A percentile compares a stretch with the other conserved stretches of the same genome.
These are phyloP conservation scores for Saprolegnia parasitica DNA, from an alignment of 352 stramenopile species.

Conservation along the genomic window DNA sequence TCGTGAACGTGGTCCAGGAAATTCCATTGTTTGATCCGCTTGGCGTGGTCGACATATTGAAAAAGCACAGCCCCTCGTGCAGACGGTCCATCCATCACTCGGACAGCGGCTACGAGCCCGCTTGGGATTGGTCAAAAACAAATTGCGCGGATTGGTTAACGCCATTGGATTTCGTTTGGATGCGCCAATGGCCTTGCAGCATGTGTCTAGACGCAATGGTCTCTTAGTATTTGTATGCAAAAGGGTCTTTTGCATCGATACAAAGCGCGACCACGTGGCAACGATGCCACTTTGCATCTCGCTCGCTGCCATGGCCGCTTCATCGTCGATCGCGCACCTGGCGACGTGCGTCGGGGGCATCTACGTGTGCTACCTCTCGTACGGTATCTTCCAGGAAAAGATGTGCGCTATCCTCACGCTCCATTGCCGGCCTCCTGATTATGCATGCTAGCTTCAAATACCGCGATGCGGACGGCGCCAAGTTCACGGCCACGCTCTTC, in stretches of 20 bases:
- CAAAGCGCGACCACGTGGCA: not conserved
- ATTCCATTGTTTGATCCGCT: not conserved
- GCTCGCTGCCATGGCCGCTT: not conserved
- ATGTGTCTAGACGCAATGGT: not conserved
- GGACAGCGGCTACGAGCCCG: too few relatives aligned
- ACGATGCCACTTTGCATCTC: not conserved
- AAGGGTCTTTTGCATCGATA: not conserved
- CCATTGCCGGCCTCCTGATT: constrained; percentile 5
- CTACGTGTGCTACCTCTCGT: constrained; percentile 90
- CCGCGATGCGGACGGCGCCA: constrained; percentile 65
- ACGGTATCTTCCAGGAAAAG: constrained; percentile 92
- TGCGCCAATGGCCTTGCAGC: not conserved
- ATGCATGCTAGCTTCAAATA: constrained; percentile 71
- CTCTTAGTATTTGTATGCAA: not conserved
- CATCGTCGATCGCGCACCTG: constrained; percentile 48
- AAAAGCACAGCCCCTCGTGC: too few relatives aligned
- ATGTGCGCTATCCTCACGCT: constrained; percentile 75
- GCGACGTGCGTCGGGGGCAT: constrained; percentile 83
- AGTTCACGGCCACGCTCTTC: constrained; percentile 90
- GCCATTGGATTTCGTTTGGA: not conserved
- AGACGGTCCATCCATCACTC: too few relatives aligned
- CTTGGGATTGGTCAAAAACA: too few relatives aligned
- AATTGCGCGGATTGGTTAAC: not conserved
- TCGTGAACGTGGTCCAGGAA: not conserved
- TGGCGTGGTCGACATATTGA: not conserved